Evolutionary conservation across 495 filamentous ascomycete species (phyloP).

Genomic region (Elasticomyces elasticus): DNA sequence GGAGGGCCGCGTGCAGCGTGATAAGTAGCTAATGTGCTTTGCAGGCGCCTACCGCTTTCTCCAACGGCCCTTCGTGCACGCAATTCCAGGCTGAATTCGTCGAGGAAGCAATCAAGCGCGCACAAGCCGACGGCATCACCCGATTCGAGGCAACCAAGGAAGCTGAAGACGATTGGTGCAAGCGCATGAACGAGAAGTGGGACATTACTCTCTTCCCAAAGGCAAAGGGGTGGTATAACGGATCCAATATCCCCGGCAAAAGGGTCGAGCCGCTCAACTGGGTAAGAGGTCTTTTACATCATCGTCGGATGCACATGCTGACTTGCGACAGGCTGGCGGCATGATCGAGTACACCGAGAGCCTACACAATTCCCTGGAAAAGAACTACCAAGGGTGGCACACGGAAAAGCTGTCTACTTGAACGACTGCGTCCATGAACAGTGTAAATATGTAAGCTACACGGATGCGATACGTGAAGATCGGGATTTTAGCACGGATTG

Average conservation of each 20-base stretch:
- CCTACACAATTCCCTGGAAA: slow-evolving; percentile 6
- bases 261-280: slow-evolving; percentile 18
- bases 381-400: slow-evolving; percentile 16
- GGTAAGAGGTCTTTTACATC: background rate
- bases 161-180: slow-evolving; percentile 28
- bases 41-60: slow-evolving; percentile 40
- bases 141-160: slow-evolving; percentile 35
- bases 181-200: slow-evolving; percentile 24
- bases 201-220: slow-evolving; percentile 11
- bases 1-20: no score
- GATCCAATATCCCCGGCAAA: slow-evolving; percentile 7
- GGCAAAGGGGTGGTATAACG: slow-evolving; percentile 7
- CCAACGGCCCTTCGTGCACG: slow-evolving; percentile 43
- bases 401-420: background rate
- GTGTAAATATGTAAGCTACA: background rate
- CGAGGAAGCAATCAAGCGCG: slow-evolving; percentile 35
- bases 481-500: background rate
- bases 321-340: no score
- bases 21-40: no score
- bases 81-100: slow-evolving; percentile 48
- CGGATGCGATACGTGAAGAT: no score
- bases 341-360: slow-evolving; percentile 9
- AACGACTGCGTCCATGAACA: background rate
- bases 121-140: slow-evolving; percentile 29
- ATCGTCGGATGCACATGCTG: background rate